phyloP scores from a whole-genome alignment of 2,329 filamentous ascomycete genomes.

The Fusarium succisae region DNA sequence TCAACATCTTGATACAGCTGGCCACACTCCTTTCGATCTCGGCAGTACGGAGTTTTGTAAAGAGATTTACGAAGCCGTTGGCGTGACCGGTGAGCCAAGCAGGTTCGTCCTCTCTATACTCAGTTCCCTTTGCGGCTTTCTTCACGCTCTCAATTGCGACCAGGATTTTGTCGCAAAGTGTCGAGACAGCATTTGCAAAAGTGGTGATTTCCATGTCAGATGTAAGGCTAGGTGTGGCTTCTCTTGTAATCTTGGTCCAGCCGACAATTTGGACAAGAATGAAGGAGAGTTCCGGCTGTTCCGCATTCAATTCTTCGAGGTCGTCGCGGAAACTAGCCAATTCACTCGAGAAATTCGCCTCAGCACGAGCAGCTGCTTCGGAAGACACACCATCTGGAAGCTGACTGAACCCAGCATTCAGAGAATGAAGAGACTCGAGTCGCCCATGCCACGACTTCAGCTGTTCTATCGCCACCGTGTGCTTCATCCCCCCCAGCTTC shows the following conservation, averaged over 20 bases:
- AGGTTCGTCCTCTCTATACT: conserved; percentile 47
- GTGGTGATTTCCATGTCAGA: conserved; percentile 45
- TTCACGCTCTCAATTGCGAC: conserved; percentile 80
- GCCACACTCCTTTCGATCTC: conserved; percentile 60
- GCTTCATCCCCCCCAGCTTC: conserved; percentile 66
- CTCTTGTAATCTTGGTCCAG: conserved; percentile 63
- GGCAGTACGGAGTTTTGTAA: conserved; percentile 67
- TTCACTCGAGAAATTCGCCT: conserved; percentile 48
- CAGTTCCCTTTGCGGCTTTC: conserved; percentile 58
- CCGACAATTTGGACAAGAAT: conserved; percentile 71
- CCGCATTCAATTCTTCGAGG: conserved; percentile 51
- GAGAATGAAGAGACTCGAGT: conserved; percentile 56
- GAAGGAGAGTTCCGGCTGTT: conserved; percentile 69
- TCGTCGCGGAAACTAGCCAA: conserved; percentile 51
- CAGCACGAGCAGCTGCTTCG: conserved; percentile 46
- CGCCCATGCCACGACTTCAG: conserved; percentile 61
- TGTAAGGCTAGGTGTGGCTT: conserved; percentile 12
- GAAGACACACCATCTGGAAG: conserved; percentile 64
- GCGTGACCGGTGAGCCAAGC: conserved; percentile 55
- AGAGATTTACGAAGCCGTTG: conserved; percentile 60
- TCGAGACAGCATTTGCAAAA: conserved; percentile 69
- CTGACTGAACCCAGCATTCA: conserved; percentile 53
- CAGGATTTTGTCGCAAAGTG: conserved; percentile 77
- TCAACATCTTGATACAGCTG: conserved; percentile 50
- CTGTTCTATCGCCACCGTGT: conserved; percentile 54